Base-by-base conservation (phyloP, 2,329 filamentous ascomycete genomes). In the Stemphylium lycopersici region DNA sequence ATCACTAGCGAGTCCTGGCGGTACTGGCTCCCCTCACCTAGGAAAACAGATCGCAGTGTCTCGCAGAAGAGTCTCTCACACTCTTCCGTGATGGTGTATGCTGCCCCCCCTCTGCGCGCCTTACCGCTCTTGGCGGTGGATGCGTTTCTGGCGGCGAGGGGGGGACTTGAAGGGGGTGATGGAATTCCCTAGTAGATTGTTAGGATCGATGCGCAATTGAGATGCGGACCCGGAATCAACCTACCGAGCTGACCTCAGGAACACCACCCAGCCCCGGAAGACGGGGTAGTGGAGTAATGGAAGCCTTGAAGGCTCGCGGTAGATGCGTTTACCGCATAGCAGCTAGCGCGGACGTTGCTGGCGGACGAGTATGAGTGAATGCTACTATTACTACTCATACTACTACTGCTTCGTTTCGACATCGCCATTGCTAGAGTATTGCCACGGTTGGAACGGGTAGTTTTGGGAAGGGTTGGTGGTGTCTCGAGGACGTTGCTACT, bases 21-120 rank as follows among this genome's bases (percentile, higher is more conserved):
- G 77, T 80, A 84, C 83, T 81, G 78, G 80, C 87, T 87, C 90
- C 89, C 87, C 91, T 96, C 92, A 96, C 91, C 93, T 84, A 89
- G 90, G 87, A 97, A 96, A 83, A 90, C 89, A 82, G 88, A 82
- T 81, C 86, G 90, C 87, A 96, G 90, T 85, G 88, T 89, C 89
- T 93, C 91, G 82, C 93, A 96, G 87, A 96, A 96, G 89, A 96
- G 93, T 85, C 93, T 97, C 92, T 96, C 93, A 96, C 93, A 96
- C 91, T 96, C 92, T 92, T 90, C 92, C 90, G 90, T 92, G 85
- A 96, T 96, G 83, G 88, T 88, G 81, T 90, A 87, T 90, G 91
- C 87, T 88, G 92, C 92, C 91, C 92, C 92, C 90, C 90, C 90
- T 89, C 78, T 80, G 70, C 77, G 75, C 77, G 78, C 78, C 73